These are phyloP conservation scores for Begonia loranthoides DNA, from an alignment of 306 rosid species.

Conservation along the genomic window DNA sequence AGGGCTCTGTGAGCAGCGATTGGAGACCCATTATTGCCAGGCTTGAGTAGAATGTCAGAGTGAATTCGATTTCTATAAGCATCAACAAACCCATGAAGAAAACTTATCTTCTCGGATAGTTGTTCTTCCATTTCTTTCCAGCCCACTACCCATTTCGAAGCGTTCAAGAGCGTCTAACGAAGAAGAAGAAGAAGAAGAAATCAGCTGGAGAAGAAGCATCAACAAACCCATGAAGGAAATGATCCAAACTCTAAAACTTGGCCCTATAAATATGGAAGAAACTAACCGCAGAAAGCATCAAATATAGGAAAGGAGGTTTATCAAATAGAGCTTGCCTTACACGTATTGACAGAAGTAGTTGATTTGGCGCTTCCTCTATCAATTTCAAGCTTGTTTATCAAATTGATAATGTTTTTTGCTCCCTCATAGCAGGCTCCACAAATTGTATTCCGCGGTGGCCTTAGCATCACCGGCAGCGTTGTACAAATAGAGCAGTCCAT, in stretches of 20 bases:
- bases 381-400: slow-evolving; percentile 31
- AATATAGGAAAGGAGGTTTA: too few species aligned
- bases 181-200: background rate
- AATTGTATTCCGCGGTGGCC: slow-evolving; percentile 83
- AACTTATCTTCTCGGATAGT: slow-evolving; percentile 31
- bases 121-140: slow-evolving; percentile 19
- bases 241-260: too few species aligned
- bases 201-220: background rate
- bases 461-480: slow-evolving; percentile 47
- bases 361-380: slow-evolving; percentile 15
- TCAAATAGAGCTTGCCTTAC: slow-evolving; percentile 60
- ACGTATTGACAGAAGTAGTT: slow-evolving; percentile 23
- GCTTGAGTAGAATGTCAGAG: slow-evolving; percentile 43
- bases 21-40: slow-evolving; percentile 36
- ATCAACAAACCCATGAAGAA: slow-evolving; percentile 28
- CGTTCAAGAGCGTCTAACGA: slow-evolving; percentile 36
- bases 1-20: slow-evolving; percentile 60
- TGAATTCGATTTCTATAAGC: slow-evolving; percentile 53
- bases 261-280: background rate
- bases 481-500: slow-evolving; percentile 83
- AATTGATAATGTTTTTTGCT: slow-evolving; percentile 41
- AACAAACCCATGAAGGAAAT: background rate
- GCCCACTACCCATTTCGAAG: slow-evolving; percentile 26
- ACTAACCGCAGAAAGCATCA: background rate
- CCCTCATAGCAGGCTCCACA: slow-evolving; percentile 72